Evolutionary conservation across 2,329 filamentous ascomycete species (phyloP).

Genomic region (Calonectria multiphialidica): DNA sequence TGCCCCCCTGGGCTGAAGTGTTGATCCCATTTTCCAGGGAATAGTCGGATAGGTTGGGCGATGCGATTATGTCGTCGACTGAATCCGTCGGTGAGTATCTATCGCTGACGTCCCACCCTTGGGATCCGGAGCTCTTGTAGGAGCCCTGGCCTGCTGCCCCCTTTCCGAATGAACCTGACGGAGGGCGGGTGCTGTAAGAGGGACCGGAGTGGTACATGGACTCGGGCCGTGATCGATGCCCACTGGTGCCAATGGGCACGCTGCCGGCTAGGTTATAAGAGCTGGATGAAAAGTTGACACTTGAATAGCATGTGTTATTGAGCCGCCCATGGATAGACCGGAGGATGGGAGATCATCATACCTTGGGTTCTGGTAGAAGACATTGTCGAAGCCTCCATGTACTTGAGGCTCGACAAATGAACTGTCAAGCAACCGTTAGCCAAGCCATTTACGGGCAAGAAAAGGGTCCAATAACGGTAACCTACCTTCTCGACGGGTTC

Average conservation of each 20-base stretch:
- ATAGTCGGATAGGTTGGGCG: constrained; percentile 71
- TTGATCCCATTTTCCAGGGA: constrained; percentile 65
- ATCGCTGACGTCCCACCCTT: constrained; percentile 61
- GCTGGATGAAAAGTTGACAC: constrained; percentile 56
- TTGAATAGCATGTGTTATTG: constrained; percentile 54
- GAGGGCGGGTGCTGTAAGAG: constrained; percentile 57
- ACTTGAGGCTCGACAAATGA: constrained; percentile 47
- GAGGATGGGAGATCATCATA: constrained; percentile 45
- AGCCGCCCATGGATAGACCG: constrained; percentile 27
- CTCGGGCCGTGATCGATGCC: constrained; percentile 55
- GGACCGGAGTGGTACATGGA: constrained; percentile 53
- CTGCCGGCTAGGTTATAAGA: constrained; percentile 46
- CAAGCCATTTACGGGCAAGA: constrained; percentile 23
- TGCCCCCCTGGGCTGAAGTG: constrained; percentile 53
- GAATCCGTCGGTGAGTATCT: constrained; percentile 70
- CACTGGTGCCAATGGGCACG: constrained; percentile 47
- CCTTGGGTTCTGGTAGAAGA: constrained; percentile 53
- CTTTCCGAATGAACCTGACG: constrained; percentile 54
- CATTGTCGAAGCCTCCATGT: constrained; percentile 52
- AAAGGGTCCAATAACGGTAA: constrained; percentile 30
- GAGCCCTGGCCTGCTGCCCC: constrained; percentile 46
- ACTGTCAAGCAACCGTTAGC: constrained; percentile 47
- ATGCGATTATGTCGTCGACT: constrained; percentile 69
- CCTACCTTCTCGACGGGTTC: constrained; percentile 67
- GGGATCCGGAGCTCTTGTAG: constrained; percentile 56